phyloP scores from a whole-genome alignment of 2,329 filamentous ascomycete species.

The Fusarium camptoceras region DNA sequence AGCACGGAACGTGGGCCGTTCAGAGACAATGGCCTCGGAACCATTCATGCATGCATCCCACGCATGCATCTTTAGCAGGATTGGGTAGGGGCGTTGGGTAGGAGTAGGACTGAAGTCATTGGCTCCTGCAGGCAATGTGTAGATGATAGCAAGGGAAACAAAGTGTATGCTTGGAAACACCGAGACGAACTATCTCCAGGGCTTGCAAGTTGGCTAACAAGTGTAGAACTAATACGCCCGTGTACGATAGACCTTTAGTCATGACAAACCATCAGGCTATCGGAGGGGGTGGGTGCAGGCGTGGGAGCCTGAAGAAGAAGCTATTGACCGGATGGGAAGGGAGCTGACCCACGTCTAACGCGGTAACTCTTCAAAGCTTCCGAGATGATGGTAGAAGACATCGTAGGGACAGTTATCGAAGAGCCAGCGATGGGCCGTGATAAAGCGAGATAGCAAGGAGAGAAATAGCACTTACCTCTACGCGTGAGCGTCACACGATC shows the following conservation, averaged over 20 bases:
- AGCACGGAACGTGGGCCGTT: conserved; percentile 7
- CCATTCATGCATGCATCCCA: conserved; percentile 47
- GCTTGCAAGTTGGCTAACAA: conserved; percentile 8
- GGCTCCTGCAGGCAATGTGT: neutral
- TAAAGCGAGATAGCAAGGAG: conserved; percentile 4
- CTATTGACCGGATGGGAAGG: conserved; percentile 25
- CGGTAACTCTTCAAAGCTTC: conserved; percentile 15
- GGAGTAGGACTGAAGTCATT: neutral
- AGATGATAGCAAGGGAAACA: neutral
- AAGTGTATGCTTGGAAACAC: conserved; percentile 1
- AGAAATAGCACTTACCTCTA: conserved; percentile 17
- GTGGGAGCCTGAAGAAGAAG: conserved; percentile 25
- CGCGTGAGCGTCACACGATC: neutral
- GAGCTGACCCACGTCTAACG: conserved; percentile 36
- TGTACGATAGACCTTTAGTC: conserved; percentile 40
- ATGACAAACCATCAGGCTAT: conserved; percentile 35
- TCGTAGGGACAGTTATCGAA: neutral
- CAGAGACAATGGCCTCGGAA: conserved; percentile 15
- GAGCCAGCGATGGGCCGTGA: neutral
- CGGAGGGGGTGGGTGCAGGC: conserved; percentile 31
- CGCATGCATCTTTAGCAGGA: conserved; percentile 37
- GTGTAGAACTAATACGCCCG: conserved; percentile 32
- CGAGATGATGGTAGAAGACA: neutral
- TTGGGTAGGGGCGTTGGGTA: conserved; percentile 2
- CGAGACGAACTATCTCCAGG: neutral